Evolutionary conservation across 805 yeast species (phyloP).

Genomic region (Torulaspora maleeae): DNA sequence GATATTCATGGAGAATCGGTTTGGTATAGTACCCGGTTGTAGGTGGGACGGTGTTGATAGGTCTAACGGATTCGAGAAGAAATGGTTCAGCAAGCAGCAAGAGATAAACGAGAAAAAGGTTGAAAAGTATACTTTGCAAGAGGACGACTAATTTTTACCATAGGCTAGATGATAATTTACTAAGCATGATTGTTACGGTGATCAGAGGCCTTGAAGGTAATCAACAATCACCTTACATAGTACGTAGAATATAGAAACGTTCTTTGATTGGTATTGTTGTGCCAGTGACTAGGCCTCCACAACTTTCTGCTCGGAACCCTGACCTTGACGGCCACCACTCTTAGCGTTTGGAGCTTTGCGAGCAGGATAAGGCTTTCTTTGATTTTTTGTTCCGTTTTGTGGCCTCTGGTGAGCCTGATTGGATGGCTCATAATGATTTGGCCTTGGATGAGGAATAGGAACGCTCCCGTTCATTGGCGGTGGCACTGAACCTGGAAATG

Average conservation of each 20-base stretch:
- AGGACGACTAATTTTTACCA: constrained; percentile 32
- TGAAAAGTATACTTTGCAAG: constrained; percentile 37
- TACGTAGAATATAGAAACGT: too few relatives aligned
- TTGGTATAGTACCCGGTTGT: constrained; percentile 69
- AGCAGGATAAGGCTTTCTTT: background rate
- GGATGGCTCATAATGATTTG: background rate
- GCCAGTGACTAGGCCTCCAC: background rate
- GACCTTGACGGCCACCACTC: background rate
- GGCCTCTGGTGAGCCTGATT: background rate
- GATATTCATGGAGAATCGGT: constrained; percentile 60
- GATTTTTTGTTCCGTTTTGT: background rate
- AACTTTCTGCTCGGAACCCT: background rate
- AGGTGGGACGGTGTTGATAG: constrained; percentile 93
- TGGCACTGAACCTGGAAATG: constrained; percentile 7
- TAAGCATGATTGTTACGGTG: too few relatives aligned
- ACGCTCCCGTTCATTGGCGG: constrained; percentile 10
- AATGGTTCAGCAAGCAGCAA: constrained; percentile 46
- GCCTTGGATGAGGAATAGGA: constrained; percentile 11
- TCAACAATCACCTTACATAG: too few relatives aligned
- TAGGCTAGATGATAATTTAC: too few relatives aligned
- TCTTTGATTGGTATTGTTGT: too few relatives aligned
- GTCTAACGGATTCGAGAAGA: constrained; percentile 77
- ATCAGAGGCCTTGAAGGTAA: too few relatives aligned
- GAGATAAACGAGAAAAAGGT: constrained; percentile 36
- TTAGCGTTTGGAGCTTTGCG: background rate